phyloP scores from a whole-genome alignment of 2,329 filamentous ascomycete genomes.

The Xylaria sp. region DNA sequence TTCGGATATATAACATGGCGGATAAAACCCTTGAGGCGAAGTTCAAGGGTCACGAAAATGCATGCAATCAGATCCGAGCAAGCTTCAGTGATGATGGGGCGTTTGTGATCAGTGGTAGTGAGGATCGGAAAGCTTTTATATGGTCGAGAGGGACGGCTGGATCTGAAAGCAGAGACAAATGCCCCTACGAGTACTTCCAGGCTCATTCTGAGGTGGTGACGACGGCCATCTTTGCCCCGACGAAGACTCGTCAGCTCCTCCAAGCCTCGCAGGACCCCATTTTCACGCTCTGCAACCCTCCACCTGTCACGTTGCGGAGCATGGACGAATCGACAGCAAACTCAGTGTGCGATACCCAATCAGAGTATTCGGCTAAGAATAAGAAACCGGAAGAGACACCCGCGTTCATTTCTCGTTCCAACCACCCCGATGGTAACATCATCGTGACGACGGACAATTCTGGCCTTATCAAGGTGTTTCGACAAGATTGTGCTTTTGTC shows the following conservation, averaged over 20 bases:
- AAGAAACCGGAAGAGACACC: constrained; percentile 71
- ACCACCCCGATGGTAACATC: constrained; percentile 84
- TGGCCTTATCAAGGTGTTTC: constrained; percentile 90
- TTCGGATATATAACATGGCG: constrained; percentile 86
- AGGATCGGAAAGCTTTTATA: constrained; percentile 87
- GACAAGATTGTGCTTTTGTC: constrained; percentile 86
- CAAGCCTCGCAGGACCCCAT: constrained; percentile 86
- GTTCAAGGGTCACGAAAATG: constrained; percentile 89
- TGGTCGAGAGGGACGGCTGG: constrained; percentile 74
- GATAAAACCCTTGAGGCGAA: constrained; percentile 88
- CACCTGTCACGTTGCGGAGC: constrained; percentile 81
- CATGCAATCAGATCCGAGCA: constrained; percentile 87
- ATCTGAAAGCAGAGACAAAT: constrained; percentile 74
- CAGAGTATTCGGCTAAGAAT: constrained; percentile 34
- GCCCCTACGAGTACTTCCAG: constrained; percentile 86
- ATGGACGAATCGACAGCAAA: constrained; percentile 64
- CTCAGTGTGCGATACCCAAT: constrained; percentile 43
- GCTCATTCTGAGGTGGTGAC: constrained; percentile 90
- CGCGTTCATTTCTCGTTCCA: constrained; percentile 75
- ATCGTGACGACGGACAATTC: constrained; percentile 89
- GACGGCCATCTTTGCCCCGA: constrained; percentile 83
- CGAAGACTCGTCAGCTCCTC: constrained; percentile 76
- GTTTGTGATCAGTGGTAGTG: constrained; percentile 91
- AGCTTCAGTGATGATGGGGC: constrained; percentile 84
- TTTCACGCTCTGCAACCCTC: constrained; percentile 96